phyloP scores from a whole-genome alignment of 148 eudicot genomes.

The Drosera capensis region DNA sequence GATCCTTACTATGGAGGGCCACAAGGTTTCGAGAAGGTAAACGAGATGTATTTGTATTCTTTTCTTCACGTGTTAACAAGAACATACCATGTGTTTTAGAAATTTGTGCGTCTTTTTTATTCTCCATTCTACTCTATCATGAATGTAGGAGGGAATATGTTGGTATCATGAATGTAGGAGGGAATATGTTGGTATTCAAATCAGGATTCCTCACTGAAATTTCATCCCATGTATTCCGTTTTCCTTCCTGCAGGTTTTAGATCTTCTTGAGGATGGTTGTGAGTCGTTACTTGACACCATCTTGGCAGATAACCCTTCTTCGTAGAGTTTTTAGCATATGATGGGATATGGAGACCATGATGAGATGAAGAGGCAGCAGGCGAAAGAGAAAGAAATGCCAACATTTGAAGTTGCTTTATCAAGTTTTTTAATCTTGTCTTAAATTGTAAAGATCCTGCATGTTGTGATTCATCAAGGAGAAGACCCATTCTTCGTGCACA shows the following conservation, averaged over 20 bases:
- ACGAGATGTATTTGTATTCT: neutral
- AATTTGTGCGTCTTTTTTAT: neutral
- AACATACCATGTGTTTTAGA: neutral
- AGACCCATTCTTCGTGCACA: too few relatives aligned
- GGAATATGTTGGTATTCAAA: too few relatives aligned
- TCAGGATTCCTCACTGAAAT: neutral
- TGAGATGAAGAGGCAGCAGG: too few relatives aligned
- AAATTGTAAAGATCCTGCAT: too few relatives aligned
- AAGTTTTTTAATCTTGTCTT: too few relatives aligned
- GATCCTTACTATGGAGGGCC: conserved; percentile 95
- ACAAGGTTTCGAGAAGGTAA: conserved; percentile 94
- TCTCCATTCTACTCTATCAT: too few relatives aligned
- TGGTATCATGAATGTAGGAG: neutral
- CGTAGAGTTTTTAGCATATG: too few relatives aligned
- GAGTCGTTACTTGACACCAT: conserved; percentile 72
- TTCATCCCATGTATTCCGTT: neutral
- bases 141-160: neutral
- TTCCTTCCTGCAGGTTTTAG: conserved; percentile 44
- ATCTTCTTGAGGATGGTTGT: conserved; percentile 91
- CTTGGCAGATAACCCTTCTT: conserved; percentile 16
- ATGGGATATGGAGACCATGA: too few relatives aligned
- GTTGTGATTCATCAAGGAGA: too few relatives aligned
- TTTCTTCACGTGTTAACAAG: neutral
- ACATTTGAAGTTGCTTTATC: too few relatives aligned
- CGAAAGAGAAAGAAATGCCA: too few relatives aligned